A percentile compares a stretch with the other conserved stretches of the same genome.
phyloP scores from a whole-genome alignment of 305 asterid genomes.

The Coffea humblotiana region DNA sequence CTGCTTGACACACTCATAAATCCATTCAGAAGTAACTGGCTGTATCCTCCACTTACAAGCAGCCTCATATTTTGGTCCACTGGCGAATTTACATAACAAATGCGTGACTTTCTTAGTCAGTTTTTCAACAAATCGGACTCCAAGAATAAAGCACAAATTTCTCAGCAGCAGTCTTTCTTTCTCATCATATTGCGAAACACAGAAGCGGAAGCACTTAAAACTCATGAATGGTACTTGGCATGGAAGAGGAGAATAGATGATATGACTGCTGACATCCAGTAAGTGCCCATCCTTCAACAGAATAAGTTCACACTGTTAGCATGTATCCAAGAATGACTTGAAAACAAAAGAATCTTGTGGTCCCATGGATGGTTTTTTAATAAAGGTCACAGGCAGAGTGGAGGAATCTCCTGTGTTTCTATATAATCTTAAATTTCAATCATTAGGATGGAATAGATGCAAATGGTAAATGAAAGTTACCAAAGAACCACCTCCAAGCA shows the following conservation, averaged over 20 bases:
- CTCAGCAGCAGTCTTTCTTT: slow-evolving; percentile 72
- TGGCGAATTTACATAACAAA: slow-evolving; percentile 69
- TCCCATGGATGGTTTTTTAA: background rate
- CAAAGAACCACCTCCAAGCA: background rate
- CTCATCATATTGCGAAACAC: slow-evolving; percentile 75
- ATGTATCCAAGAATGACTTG: background rate
- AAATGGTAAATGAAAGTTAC: background rate
- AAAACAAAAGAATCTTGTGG: background rate
- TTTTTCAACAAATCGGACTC: slow-evolving; percentile 62
- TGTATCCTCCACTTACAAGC: slow-evolving; percentile 80
- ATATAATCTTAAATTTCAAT: background rate
- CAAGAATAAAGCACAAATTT: slow-evolving; percentile 84
- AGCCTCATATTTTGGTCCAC: slow-evolving; percentile 80
- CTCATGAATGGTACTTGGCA: slow-evolving; percentile 84
- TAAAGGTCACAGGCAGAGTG: background rate
- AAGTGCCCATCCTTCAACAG: slow-evolving; percentile 71
- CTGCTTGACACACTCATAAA: slow-evolving; percentile 78
- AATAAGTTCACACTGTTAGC: slow-evolving; percentile 34
- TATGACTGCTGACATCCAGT: slow-evolving; percentile 82
- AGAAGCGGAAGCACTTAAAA: slow-evolving; percentile 64
- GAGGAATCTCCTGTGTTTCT: background rate
- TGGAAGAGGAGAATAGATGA: slow-evolving; percentile 87
- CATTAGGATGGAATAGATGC: background rate
- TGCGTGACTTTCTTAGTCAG: slow-evolving; percentile 74
- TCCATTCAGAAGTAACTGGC: slow-evolving; percentile 80